phyloP scores from a whole-genome alignment of 345 rosid genomes.

The Salix purpurea region DNA sequence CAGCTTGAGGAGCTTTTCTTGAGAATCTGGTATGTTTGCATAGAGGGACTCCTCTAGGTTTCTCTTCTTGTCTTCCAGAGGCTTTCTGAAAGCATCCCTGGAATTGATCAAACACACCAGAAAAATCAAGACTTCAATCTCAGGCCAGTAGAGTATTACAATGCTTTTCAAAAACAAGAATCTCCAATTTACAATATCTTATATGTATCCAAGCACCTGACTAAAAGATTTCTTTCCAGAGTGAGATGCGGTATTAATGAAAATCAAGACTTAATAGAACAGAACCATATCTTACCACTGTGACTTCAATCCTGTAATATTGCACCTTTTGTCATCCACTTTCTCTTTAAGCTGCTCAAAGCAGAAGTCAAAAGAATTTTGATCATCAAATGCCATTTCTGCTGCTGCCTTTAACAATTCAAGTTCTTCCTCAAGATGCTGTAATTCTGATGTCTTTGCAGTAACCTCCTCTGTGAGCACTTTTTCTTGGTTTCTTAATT shows the following conservation, averaged over 20 bases:
- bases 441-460: conserved; percentile 38
- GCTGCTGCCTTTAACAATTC: conserved; percentile 50
- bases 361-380: conserved; percentile 42
- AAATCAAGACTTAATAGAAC: neutral
- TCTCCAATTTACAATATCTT: neutral
- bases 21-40: conserved; percentile 46
- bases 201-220: neutral
- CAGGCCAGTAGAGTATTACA: no score
- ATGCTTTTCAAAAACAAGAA: no score
- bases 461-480: conserved; percentile 33
- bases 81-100: conserved; percentile 50
- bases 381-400: conserved; percentile 48
- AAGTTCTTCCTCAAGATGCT: conserved; percentile 47
- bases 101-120: conserved; percentile 1
- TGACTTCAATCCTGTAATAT: conserved; percentile 38
- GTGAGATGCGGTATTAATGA: neutral
- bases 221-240: neutral
- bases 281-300: conserved; percentile 44
- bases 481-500: conserved; percentile 33
- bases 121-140: neutral
- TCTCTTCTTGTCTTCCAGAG: conserved; percentile 57
- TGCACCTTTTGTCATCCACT: conserved; percentile 35
- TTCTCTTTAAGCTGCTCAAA: conserved; percentile 46
- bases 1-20: conserved; percentile 50
- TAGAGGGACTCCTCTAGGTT: conserved; percentile 51